Base-by-base conservation (phyloP, 2,329 filamentous ascomycete genomes). In the Monilinia fructicola region DNA sequence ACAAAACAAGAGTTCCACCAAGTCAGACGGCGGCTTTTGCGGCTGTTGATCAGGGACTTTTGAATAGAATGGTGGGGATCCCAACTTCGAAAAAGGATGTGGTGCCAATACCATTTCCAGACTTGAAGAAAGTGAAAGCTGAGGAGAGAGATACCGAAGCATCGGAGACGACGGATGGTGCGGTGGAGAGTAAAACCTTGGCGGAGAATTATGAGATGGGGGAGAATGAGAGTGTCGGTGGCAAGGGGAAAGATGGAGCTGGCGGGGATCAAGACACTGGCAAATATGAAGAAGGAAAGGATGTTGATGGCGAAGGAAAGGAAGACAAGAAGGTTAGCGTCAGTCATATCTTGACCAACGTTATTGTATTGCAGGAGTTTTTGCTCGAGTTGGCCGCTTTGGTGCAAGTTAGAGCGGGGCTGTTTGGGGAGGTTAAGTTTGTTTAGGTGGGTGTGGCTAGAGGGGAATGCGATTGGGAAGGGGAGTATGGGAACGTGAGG, bases 331-430 rank as follows among this genome's bases (percentile, higher is more conserved):
- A 65, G 68, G 88, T 87, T 10, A 91, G 88, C 10, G 85, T 95
- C 5, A 92, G 89, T 52, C 91, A 94, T 75, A 81, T 94, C 14
- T 79, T 95, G 69, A 94, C 91, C 7, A 95, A 94, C 76, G 86
- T 90, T 52, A 85, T 94, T 67, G 85, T 94, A 61, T 81, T 93
- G 67, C 91, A 95, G 76, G 90, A 90, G 46, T 95, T 95, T 75
- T 78, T 94, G 60, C 82, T 94, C 60, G 91, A 95, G 77, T 77
- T 94, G 66, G 87, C 90, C 2, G 89, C 90, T 35, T 78, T 93
- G 72, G 82, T 93, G 67, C 90, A 94, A 76, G 88, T 90, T 46
- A 82, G 91, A 65, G 90, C 89, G 31, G 88, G 87, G 16, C 77
- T 93, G 58, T 93, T 94, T 77, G 89, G 89, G 64, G 91, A 94